Base-by-base conservation (phyloP, 768 basidiomycete species). In the Amanita jacksonii region DNA sequence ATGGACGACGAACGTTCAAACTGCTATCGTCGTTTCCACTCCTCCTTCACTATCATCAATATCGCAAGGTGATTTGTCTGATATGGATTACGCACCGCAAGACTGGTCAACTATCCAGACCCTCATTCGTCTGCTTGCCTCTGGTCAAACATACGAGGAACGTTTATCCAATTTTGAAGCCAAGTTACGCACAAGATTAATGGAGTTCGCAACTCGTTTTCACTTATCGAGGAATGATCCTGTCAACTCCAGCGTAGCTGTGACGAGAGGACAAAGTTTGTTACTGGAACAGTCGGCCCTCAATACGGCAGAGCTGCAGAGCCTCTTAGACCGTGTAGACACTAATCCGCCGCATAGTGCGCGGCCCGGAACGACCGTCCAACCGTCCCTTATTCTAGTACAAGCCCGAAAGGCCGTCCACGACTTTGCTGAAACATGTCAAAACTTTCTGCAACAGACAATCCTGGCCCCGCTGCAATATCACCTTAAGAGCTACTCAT, bases 61-160 rank as follows among this genome's bases (percentile, higher is more conserved):
- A 9, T 64, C 75, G 1, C 73, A 67, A 24, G 74, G 74, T 43
- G 89, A 90, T 39, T 67, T 92, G 27, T 76, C 78, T 0, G 84
- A 84, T 55, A 62, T 88, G 48, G 88, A 98, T 62, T 97, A 96
- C 55, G 81, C 85, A 2, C 66, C 81, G 3, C 79, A 89, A 45
- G 93, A 98, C 60, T 96, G 91, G 89, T 73, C 78, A 2, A 71
- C 78, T 22, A 90, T 97, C 46, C 93, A 96, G 60, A 62, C 77
- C 8, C 79, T 79, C 2, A 62, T 97, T 10, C 88, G 90, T 56
- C 70, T 93, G 30, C 74, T 97, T 31, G 79, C 85, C n/a, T 78
- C 86, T 25, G 84, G 82, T 20, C 77, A 83, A 4, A 72, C 75
- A 1, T 72, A 93, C 13, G 73, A 71, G 28, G 85, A 88, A 31